Percentiles rank a stretch among this genome's conserved stretches.
These are phyloP conservation scores for Madurella mycetomatis DNA, from an alignment of 2,329 filamentous ascomycete species.

Conservation along the genomic window DNA sequence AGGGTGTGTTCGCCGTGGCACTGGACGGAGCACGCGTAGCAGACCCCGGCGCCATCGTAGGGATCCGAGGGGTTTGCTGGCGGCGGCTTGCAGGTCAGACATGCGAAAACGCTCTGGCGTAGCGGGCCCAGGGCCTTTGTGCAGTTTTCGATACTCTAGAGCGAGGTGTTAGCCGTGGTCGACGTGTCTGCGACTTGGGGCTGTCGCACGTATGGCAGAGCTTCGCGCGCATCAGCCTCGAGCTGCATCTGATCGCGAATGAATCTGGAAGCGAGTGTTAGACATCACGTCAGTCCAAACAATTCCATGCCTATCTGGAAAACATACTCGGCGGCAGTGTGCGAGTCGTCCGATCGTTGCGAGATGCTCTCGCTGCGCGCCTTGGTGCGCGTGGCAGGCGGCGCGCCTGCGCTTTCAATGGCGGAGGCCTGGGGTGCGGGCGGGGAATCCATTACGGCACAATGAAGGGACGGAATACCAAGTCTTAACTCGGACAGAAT, in stretches of 20 bases:
- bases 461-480: neutral
- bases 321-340: constrained; percentile 66
- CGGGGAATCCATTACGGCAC: constrained; percentile 34
- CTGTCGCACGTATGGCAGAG: constrained; percentile 74
- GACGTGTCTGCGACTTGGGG: neutral
- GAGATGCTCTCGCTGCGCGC: constrained; percentile 57
- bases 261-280: constrained; percentile 52
- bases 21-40: constrained; percentile 94
- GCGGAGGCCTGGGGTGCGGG: constrained; percentile 24
- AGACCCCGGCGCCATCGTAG: constrained; percentile 75
- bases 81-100: constrained; percentile 86
- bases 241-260: constrained; percentile 85
- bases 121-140: constrained; percentile 85
- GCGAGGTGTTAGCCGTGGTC: constrained; percentile 15
- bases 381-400: constrained; percentile 35
- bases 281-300: neutral
- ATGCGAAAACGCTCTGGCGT: constrained; percentile 86
- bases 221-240: constrained; percentile 92
- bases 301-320: neutral
- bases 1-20: constrained; percentile 94
- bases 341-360: constrained; percentile 59
- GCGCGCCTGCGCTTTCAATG: constrained; percentile 25
- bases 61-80: constrained; percentile 58
- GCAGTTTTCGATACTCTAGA: constrained; percentile 85
- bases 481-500: neutral